Evolutionary conservation across 1,284 basidiomycete genomes (phyloP).

Genomic region (Tilletia horrida): DNA sequence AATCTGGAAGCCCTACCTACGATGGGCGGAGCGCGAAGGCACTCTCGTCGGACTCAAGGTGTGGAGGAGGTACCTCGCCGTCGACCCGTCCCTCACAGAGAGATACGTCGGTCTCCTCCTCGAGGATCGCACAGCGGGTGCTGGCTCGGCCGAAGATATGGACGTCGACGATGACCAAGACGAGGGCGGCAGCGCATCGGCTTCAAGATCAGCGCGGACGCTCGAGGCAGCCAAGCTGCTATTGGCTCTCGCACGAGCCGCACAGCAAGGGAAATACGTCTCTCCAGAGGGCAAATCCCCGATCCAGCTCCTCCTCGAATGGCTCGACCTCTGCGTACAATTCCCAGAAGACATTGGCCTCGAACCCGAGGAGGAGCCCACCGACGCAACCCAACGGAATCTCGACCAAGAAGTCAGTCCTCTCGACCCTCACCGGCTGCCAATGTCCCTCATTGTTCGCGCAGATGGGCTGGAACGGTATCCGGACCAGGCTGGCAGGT

Average conservation of each 20-base stretch:
- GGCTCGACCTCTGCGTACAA: slow-evolving; percentile 85
- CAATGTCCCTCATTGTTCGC: slow-evolving; percentile 79
- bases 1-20: slow-evolving; percentile 90
- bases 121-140: slow-evolving; percentile 21
- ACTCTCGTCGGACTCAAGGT: slow-evolving; percentile 63
- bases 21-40: slow-evolving; percentile 77
- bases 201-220: slow-evolving; percentile 60
- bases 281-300: slow-evolving; percentile 92
- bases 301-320: slow-evolving; percentile 88
- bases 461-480: slow-evolving; percentile 82
- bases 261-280: slow-evolving; percentile 74
- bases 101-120: slow-evolving; percentile 48
- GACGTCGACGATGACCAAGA: slow-evolving; percentile 31
- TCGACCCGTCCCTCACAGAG: slow-evolving; percentile 55
- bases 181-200: slow-evolving; percentile 23
- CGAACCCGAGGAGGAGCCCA: slow-evolving; percentile 65
- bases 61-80: slow-evolving; percentile 81
- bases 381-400: background rate
- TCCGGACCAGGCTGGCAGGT: slow-evolving; percentile 89
- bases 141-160: slow-evolving; percentile 26
- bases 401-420: slow-evolving; percentile 68
- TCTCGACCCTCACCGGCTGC: slow-evolving; percentile 68
- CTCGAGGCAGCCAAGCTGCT: slow-evolving; percentile 90
- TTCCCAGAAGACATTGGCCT: slow-evolving; percentile 89
- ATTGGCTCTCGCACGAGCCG: slow-evolving; percentile 75